Percentiles rank a stretch among this genome's conserved stretches.
phyloP scores from a whole-genome alignment of 768 basidiomycete species.

The Pilatotrama ljubarskyi region DNA sequence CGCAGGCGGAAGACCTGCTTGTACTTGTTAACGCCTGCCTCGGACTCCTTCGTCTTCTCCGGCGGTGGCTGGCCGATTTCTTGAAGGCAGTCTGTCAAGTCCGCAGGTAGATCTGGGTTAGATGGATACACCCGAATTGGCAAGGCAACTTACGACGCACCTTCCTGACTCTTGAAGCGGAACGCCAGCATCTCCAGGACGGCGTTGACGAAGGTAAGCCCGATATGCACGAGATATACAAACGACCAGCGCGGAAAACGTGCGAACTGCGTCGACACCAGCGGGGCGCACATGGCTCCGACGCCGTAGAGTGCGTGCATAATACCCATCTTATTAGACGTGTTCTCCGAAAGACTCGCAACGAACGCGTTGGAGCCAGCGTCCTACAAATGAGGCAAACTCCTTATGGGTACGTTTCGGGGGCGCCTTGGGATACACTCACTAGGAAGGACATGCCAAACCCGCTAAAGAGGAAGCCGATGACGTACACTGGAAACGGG shows the following conservation, averaged over 20 bases:
- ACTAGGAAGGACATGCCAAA: slow-evolving; percentile 40
- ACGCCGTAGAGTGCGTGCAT: slow-evolving; percentile 54
- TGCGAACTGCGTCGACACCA: slow-evolving; percentile 54
- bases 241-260: slow-evolving; percentile 37
- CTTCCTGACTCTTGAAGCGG: slow-evolving; percentile 31
- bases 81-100: slow-evolving; percentile 6
- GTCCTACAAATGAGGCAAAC: slow-evolving; percentile 43
- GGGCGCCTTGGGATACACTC: neutral
- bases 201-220: slow-evolving; percentile 24
- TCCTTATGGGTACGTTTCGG: too few species aligned
- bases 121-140: neutral
- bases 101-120: neutral
- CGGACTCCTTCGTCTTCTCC: slow-evolving; percentile 33
- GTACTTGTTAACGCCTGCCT: slow-evolving; percentile 31
- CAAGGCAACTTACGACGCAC: slow-evolving; percentile 19
- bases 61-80: slow-evolving; percentile 32
- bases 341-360: slow-evolving; percentile 53
- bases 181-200: slow-evolving; percentile 24
- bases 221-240: slow-evolving; percentile 43
- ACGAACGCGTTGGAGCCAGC: slow-evolving; percentile 75
- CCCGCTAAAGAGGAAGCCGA: slow-evolving; percentile 47
- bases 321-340: slow-evolving; percentile 57
- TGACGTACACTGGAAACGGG: slow-evolving; percentile 63
- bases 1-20: slow-evolving; percentile 46
- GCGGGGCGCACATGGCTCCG: slow-evolving; percentile 51